These are phyloP conservation scores for Centella asiatica DNA, from an alignment of 129 eudicot genomes.

Conservation along the genomic window DNA sequence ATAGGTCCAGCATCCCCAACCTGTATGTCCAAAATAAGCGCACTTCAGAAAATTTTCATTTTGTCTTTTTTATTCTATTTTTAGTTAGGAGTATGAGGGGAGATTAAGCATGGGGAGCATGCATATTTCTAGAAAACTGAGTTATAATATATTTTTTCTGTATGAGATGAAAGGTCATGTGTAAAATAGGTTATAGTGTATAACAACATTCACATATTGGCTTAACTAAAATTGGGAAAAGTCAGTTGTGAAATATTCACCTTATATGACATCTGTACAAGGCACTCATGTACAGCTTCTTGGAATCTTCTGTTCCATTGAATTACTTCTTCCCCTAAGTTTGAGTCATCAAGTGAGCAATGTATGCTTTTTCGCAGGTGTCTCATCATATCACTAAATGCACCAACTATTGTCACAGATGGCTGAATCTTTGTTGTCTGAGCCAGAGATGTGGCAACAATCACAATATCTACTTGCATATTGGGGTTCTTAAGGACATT, in stretches of 20 bases:
- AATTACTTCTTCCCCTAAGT: conserved; percentile 49
- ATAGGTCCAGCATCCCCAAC: conserved; percentile 81
- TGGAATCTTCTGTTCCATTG: conserved; percentile 42
- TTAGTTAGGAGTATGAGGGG: neutral
- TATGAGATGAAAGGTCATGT: neutral
- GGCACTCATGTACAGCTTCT: conserved; percentile 58
- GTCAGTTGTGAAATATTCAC: conserved; percentile 13
- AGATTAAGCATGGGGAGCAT: no score
- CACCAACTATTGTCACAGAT: conserved; percentile 55
- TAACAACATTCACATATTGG: neutral
- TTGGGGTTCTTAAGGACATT: conserved; percentile 46
- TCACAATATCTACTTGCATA: conserved; percentile 57
- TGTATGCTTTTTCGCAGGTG: conserved; percentile 57
- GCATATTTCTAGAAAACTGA: neutral
- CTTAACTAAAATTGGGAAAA: neutral
- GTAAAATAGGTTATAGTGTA: neutral
- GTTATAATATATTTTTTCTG: neutral
- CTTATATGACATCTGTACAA: conserved; percentile 69
- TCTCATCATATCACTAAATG: conserved; percentile 64
- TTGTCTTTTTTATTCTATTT: no score
- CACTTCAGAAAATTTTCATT: no score
- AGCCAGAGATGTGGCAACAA: conserved; percentile 46
- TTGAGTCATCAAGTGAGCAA: conserved; percentile 46
- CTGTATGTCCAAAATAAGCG: conserved; percentile 26
- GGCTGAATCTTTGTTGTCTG: conserved; percentile 48